Percentiles rank a stretch among this genome's conserved stretches.
These are phyloP conservation scores for Venturia oleaginea DNA, from an alignment of 2,329 filamentous ascomycete genomes.

Conservation along the genomic window DNA sequence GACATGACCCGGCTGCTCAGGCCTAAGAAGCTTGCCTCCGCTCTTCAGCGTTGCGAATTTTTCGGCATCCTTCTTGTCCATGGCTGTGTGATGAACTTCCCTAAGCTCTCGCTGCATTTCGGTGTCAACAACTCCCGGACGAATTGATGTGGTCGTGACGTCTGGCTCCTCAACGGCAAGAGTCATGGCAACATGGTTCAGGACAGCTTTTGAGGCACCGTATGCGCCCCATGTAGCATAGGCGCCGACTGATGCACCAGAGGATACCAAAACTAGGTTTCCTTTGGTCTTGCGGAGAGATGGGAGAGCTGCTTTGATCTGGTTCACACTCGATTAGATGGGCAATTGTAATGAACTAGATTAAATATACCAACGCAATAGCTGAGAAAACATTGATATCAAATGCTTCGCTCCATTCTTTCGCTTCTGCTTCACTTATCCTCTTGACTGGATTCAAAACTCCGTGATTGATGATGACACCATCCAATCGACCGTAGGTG, in stretches of 20 bases:
- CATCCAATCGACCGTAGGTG: conserved; percentile 68
- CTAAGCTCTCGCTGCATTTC: conserved; percentile 82
- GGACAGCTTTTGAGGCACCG: conserved; percentile 70
- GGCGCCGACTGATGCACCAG: conserved; percentile 59
- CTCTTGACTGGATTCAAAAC: conserved; percentile 65
- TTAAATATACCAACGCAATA: conserved; percentile 59
- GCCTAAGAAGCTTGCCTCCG: conserved; percentile 62
- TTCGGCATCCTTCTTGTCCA: conserved; percentile 48
- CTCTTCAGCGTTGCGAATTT: conserved; percentile 64
- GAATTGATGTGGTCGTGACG: conserved; percentile 62
- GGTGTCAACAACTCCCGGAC: conserved; percentile 77
- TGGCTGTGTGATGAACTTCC: conserved; percentile 54
- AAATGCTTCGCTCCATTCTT: conserved; percentile 68
- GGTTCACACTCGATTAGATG: conserved; percentile 12
- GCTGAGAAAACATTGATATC: conserved; percentile 83
- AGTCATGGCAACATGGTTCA: conserved; percentile 70
- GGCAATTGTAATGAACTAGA: conserved; percentile 19
- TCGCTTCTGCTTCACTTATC: conserved; percentile 56
- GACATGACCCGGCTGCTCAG: conserved; percentile 76
- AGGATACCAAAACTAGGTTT: conserved; percentile 68
- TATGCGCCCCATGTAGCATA: conserved; percentile 74
- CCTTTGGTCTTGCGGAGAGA: conserved; percentile 60
- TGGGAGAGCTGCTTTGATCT: conserved; percentile 64
- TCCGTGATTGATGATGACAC: conserved; percentile 82
- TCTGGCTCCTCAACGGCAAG: conserved; percentile 68